Conservation (phyloP, 495 filamentous ascomycete species). For the Neurospora cerealis region DNA sequence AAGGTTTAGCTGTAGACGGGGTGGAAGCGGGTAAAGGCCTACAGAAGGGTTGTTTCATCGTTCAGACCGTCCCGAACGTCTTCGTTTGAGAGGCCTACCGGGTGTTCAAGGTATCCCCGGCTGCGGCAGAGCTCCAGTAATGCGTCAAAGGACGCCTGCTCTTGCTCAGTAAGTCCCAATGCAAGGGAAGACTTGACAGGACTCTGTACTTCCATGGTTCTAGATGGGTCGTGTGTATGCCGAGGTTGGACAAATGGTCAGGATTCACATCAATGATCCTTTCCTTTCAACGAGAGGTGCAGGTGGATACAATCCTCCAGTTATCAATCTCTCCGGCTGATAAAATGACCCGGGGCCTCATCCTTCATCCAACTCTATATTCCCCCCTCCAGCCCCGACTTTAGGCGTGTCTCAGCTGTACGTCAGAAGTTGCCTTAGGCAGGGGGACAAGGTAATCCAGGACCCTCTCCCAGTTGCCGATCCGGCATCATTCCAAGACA, state of each 20-base stretch:
- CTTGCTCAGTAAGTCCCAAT: neutral
- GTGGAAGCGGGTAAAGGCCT: neutral
- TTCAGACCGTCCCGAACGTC: neutral
- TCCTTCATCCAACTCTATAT: neutral
- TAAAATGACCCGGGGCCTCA: neutral
- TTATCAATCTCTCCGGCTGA: neutral
- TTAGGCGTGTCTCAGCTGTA: neutral
- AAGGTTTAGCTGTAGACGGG: neutral
- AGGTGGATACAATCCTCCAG: neutral
- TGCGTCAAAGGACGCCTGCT: neutral
- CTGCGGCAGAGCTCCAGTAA: neutral
- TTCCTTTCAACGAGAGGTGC: neutral
- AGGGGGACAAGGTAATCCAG: neutral
- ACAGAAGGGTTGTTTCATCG: neutral
- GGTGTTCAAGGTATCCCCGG: neutral
- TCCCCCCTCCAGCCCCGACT: neutral
- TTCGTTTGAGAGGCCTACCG: neutral
- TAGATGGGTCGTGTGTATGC: neutral
- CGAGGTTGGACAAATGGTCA: neutral
- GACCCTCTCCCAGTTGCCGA: neutral
- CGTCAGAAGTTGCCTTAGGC: neutral
- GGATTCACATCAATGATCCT: neutral
- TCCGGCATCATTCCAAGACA: neutral
- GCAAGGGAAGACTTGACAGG: neutral
- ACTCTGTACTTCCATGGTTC: neutral